phyloP scores from a whole-genome alignment of 495 filamentous ascomycete genomes.

The Penicillium maclennaniae region DNA sequence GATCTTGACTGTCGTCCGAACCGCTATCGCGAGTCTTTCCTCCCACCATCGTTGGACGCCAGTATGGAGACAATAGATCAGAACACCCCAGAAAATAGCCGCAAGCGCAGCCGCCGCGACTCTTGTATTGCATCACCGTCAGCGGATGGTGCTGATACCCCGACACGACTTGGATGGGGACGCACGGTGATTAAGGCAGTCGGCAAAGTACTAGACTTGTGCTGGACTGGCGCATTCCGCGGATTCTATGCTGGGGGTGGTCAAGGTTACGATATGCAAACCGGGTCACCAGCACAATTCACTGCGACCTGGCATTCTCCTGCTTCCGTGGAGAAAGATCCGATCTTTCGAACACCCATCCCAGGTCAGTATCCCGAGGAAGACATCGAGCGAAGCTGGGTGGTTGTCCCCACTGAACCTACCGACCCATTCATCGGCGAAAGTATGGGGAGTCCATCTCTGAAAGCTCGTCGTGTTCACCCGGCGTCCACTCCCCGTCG shows the following conservation, averaged over 20 bases:
- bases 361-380: conserved; percentile 42
- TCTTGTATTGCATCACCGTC: conserved; percentile 22
- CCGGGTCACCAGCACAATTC: conserved; percentile 11
- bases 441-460: conserved; percentile 17
- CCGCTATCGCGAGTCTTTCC: conserved; percentile 42
- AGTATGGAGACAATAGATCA: conserved; percentile 27
- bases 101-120: conserved; percentile 42
- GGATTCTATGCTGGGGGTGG: conserved; percentile 88
- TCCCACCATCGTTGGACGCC: conserved; percentile 30
- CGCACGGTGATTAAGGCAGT: conserved; percentile 55
- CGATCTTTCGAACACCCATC: conserved; percentile 16
- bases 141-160: conserved; percentile 18
- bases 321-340: conserved; percentile 22
- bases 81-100: conserved; percentile 26
- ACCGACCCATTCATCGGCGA: conserved; percentile 19
- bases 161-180: conserved; percentile 36
- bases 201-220: conserved; percentile 80
- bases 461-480: conserved; percentile 19
- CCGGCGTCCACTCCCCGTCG: conserved; percentile 28
- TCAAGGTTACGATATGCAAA: conserved; percentile 54
- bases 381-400: conserved; percentile 65
- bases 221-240: conserved; percentile 65
- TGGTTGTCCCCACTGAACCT: conserved; percentile 57
- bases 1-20: conserved; percentile 45
- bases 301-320: conserved; percentile 26